phyloP scores from a whole-genome alignment of 108 stramenopile species.

The Cyclotella choctawhatcheeana region DNA sequence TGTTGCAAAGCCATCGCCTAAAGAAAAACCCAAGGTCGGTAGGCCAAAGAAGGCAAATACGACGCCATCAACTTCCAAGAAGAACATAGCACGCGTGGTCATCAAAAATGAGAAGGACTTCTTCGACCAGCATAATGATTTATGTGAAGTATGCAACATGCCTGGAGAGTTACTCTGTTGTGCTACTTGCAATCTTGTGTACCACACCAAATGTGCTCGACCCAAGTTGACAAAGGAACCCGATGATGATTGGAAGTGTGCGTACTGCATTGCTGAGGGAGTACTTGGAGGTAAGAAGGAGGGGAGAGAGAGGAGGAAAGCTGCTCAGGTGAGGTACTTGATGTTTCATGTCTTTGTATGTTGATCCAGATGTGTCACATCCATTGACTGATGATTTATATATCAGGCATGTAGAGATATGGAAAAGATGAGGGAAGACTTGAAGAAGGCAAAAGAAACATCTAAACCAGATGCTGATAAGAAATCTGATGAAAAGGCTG shows the following conservation, averaged over 20 bases:
- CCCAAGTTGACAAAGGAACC: constrained; percentile 71
- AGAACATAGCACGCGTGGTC: not conserved
- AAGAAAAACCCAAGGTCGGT: no score
- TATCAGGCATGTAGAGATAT: constrained; percentile 72
- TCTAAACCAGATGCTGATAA: no score
- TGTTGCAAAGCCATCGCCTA: constrained; percentile 18
- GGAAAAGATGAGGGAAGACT: constrained; percentile 57
- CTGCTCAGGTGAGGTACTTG: constrained; percentile 23
- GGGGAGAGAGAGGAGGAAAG: constrained; percentile 59
- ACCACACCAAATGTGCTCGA: constrained; percentile 89
- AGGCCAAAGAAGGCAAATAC: constrained; percentile 11
- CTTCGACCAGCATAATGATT: constrained; percentile 87
- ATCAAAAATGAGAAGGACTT: constrained; percentile 71
- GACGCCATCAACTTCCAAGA: constrained; percentile 10
- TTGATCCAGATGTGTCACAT: no score
- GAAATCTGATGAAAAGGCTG: constrained; percentile 8
- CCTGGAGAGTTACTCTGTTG: constrained; percentile 89
- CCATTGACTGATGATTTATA: no score
- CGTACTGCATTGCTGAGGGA: constrained; percentile 71
- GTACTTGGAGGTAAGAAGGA: constrained; percentile 64
- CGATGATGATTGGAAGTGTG: constrained; percentile 72
- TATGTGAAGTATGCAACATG: constrained; percentile 88
- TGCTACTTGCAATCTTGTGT: constrained; percentile 91
- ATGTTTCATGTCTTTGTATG: not conserved
- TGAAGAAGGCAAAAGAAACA: constrained; percentile 22